Evolutionary conservation across 495 filamentous ascomycete genomes (phyloP).

Genomic region (Penicillium arizonense): DNA sequence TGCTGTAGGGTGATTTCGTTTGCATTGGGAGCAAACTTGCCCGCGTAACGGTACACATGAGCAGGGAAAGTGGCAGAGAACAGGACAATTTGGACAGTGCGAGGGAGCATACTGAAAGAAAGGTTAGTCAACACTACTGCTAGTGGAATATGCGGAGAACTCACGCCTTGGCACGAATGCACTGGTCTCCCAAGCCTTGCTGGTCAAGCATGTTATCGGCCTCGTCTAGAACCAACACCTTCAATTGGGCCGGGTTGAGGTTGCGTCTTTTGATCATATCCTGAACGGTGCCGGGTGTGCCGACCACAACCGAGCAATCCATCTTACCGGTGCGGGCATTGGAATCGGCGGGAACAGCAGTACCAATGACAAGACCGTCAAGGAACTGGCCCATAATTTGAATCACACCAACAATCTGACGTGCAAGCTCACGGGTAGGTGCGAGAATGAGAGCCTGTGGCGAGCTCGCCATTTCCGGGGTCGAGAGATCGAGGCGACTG

Average conservation of each 20-base stretch:
- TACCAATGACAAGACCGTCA: constrained; percentile 63
- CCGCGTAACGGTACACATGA: constrained; percentile 76
- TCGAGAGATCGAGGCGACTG: constrained; percentile 70
- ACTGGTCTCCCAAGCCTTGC: constrained; percentile 93
- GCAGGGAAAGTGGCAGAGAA: constrained; percentile 97
- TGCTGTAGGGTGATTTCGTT: constrained; percentile 86
- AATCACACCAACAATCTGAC: constrained; percentile 87
- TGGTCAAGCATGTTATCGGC: constrained; percentile 96
- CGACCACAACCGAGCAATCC: constrained; percentile 75
- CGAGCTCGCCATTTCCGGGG: constrained; percentile 44
- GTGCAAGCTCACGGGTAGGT: constrained; percentile 90
- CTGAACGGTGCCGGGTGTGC: constrained; percentile 90
- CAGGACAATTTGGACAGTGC: constrained; percentile 75
- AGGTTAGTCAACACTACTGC: constrained; percentile 12
- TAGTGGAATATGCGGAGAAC: constrained; percentile 27
- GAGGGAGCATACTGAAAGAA: constrained; percentile 60
- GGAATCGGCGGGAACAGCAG: constrained; percentile 76
- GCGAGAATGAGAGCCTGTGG: constrained; percentile 91
- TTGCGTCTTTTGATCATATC: constrained; percentile 74
- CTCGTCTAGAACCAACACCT: constrained; percentile 85
- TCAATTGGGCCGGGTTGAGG: constrained; percentile 62
- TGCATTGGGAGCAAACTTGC: constrained; percentile 74
- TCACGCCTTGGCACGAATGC: constrained; percentile 80
- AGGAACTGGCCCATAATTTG: constrained; percentile 80
- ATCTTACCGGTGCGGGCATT: constrained; percentile 58